Percentiles rank a stretch among this genome's conserved stretches.
phyloP scores from a whole-genome alignment of 2,329 filamentous ascomycete species.

The Fusarium nodosum region DNA sequence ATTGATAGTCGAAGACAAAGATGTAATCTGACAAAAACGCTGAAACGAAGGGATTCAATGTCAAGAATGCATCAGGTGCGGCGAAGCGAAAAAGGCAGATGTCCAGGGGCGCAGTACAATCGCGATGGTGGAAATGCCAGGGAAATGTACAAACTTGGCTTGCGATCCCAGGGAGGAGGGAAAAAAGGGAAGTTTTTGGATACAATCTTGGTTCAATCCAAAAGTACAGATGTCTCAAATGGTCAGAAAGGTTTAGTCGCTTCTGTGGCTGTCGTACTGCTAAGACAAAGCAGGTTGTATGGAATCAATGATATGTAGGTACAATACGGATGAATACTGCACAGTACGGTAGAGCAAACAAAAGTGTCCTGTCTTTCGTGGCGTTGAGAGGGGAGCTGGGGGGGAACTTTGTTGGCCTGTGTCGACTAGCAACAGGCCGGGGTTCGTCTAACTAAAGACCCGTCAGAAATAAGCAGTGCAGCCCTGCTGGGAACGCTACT shows the following conservation, averaged over 20 bases:
- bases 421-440: conserved; percentile 36
- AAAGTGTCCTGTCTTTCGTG: conserved; percentile 42
- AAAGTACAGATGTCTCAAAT: conserved; percentile 39
- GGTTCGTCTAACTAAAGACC: conserved; percentile 21
- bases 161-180: conserved; percentile 23
- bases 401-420: conserved; percentile 44
- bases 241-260: conserved; percentile 23
- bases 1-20: conserved; percentile 17
- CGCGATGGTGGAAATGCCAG: conserved; percentile 30
- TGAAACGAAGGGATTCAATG: conserved; percentile 42
- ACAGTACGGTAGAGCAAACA: conserved; percentile 3
- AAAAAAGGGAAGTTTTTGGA: conserved; percentile 25
- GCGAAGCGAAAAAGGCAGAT: conserved; percentile 26
- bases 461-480: conserved; percentile 40
- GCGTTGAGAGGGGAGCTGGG: conserved; percentile 46
- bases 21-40: conserved; percentile 23
- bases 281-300: conserved; percentile 24
- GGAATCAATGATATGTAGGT: conserved; percentile 10
- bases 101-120: conserved; percentile 34
- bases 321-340: not conserved
- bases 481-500: conserved; percentile 33
- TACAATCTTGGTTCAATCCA: conserved; percentile 24
- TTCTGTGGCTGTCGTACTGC: conserved; percentile 5
- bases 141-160: conserved; percentile 27
- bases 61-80: conserved; percentile 46